phyloP scores from a whole-genome alignment of 2,329 filamentous ascomycete species.

The Fulvia fulva region DNA sequence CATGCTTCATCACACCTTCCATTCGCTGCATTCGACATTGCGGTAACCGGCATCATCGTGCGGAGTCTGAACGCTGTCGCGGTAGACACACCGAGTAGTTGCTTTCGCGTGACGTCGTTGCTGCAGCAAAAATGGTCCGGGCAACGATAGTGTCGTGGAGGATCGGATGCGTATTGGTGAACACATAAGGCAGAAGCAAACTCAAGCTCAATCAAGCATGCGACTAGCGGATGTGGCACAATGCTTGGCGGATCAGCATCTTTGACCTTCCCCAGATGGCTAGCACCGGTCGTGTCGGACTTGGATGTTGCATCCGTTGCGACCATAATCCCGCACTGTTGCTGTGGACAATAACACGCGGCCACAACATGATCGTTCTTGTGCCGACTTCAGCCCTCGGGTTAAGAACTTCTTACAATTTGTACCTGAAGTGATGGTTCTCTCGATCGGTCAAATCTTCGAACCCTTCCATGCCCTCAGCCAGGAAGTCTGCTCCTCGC shows the following conservation, averaged over 20 bases:
- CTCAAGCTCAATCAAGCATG: slow-evolving; percentile 6
- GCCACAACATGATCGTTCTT: too few species aligned
- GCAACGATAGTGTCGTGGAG: neutral
- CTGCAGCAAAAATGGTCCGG: neutral
- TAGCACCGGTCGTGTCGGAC: too few species aligned
- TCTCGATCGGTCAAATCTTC: slow-evolving; percentile 13
- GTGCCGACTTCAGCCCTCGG: too few species aligned
- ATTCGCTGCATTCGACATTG: neutral
- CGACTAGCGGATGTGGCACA: neutral
- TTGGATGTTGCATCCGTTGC: too few species aligned
- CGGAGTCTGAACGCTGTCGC: neutral
- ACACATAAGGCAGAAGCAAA: slow-evolving; percentile 4
- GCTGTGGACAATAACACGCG: too few species aligned
- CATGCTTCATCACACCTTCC: neutral
- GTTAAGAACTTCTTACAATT: too few species aligned
- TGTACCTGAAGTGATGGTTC: slow-evolving; percentile 13
- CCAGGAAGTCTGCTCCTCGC: slow-evolving; percentile 1
- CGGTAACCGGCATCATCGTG: neutral
- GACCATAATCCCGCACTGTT: too few species aligned
- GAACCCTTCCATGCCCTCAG: slow-evolving; percentile 12
- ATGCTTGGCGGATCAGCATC: neutral
- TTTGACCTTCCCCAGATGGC: neutral
- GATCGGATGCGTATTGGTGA: neutral
- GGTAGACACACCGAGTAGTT: neutral
- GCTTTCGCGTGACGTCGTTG: slow-evolving; percentile 4